Evolutionary conservation across 768 basidiomycete genomes (phyloP), one percentile per base, ranked within the genome.

Genomic region (Lyophyllum atratum): DNA sequence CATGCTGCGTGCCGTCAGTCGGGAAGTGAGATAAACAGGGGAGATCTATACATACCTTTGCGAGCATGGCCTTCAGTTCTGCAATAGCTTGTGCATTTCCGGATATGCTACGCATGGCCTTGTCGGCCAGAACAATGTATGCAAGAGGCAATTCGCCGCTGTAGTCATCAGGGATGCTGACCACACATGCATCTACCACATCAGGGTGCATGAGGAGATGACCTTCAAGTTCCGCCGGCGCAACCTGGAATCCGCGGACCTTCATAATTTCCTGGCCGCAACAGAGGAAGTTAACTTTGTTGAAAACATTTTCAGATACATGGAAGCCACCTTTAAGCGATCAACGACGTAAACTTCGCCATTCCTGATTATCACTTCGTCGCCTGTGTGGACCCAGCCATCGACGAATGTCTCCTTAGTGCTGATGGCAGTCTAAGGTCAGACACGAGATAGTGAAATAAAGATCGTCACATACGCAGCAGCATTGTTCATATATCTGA

Each of bases 101-200:
- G 39, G 68, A 58, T 21, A 77, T 70, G 28, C 73, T 71, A 44
- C 78, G 73, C 34, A 68, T 66, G 10, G 74, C 73, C 4, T 76
- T 72, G 14, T 74, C 73, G 45, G 72, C 72, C 17, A 84, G 77
- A 3, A 86, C 86, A 22, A 92, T 73, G 66, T 82, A 92, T 8
- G 90, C 90, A 52, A 89, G 64, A 0, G 91, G 90, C 11, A 89
- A 62, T 66, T 93, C 90, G 17, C 90, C 89, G 55, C 80, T 87
- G 66, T 87, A 90, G 22, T 91, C 89, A 62, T 92, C 87, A 1
- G 79, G 78, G 19, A 90, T 66, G 4, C 87, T 82, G 7, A 92
- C 85, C 8, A 89, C 84, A 61, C 87, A 86, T 1, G 76, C 76
- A 63, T 87, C 87, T 4, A 70, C 72, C 11, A 91, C 86, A 56